phyloP scores from a whole-genome alignment of 1,284 basidiomycete genomes.

The Chiua sp. region DNA sequence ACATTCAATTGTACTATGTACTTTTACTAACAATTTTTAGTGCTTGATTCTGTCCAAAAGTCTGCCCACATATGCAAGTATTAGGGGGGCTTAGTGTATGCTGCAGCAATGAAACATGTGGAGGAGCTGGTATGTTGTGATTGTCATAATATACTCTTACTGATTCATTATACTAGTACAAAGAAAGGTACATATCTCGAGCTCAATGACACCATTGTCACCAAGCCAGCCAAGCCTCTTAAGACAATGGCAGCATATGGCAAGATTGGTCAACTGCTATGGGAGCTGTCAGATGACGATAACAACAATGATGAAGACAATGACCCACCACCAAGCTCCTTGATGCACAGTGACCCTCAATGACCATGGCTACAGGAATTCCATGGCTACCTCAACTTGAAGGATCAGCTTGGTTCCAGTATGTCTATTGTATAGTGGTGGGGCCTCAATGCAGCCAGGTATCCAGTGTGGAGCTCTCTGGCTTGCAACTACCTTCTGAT shows the following conservation, averaged over 20 bases:
- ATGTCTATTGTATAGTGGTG: slow-evolving; percentile 38
- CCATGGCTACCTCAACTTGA: slow-evolving; percentile 31
- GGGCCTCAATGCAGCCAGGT: slow-evolving; percentile 12
- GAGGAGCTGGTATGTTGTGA: background rate
- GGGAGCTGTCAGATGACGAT: background rate
- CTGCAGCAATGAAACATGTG: background rate
- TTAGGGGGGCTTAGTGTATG: slow-evolving; percentile 20
- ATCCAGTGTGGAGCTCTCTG: slow-evolving; percentile 1
- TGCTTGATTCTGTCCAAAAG: slow-evolving; percentile 18
- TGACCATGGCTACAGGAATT: slow-evolving; percentile 34
- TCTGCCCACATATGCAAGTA: slow-evolving; percentile 22
- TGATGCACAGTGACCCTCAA: background rate
- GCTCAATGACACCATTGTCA: background rate
- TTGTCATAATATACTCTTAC: too few relatives aligned
- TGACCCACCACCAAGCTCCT: background rate
- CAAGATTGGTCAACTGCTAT: background rate
- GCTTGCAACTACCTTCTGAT: slow-evolving; percentile 2
- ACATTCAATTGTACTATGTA: too few relatives aligned
- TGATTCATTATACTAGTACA: too few relatives aligned
- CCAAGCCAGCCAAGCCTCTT: background rate
- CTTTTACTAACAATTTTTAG: slow-evolving; percentile 7
- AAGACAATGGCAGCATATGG: background rate
- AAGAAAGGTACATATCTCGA: too few relatives aligned
- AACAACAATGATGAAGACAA: too few relatives aligned
- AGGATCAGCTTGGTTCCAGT: slow-evolving; percentile 14